A percentile compares a stretch with the other conserved stretches of the same genome.
Evolutionary conservation across 305 asterid genomes (phyloP).

Genomic region (Withania somnifera): DNA sequence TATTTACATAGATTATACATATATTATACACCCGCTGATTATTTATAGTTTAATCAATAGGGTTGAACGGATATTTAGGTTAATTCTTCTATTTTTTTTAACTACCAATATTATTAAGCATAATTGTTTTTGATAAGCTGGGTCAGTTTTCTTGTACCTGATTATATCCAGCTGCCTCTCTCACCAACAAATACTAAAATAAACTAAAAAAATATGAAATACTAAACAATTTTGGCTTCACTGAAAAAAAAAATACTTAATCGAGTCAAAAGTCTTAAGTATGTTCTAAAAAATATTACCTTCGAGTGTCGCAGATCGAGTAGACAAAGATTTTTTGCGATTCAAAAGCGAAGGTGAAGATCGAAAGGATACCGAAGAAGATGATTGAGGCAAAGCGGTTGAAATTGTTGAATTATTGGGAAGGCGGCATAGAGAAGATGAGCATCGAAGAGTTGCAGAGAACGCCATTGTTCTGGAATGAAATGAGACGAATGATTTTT

Average conservation of each 20-base stretch:
- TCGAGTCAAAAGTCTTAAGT: neutral
- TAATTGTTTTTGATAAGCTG: no score
- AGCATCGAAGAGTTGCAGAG: constrained; percentile 19
- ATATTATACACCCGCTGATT: no score
- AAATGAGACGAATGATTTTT: neutral
- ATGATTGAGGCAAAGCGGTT: constrained; percentile 3
- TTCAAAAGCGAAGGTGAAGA: constrained; percentile 29
- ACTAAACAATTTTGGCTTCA: neutral
- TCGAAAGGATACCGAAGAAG: constrained; percentile 32
- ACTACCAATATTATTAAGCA: no score
- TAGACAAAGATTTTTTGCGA: constrained; percentile 29
- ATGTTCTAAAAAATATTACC: no score
- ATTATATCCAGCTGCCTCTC: no score
- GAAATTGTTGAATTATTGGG: constrained; percentile 14
- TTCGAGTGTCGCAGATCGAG: constrained; percentile 43
- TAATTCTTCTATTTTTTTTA: no score
- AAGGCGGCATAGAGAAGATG: constrained; percentile 2
- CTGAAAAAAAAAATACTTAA: no score
- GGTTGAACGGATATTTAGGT: no score
- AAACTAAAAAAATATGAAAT: neutral
- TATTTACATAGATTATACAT: no score
- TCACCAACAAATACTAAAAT: no score
- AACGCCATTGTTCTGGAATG: constrained; percentile 25
- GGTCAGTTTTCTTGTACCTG: no score
- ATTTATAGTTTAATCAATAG: no score